Percentiles rank a stretch among this genome's conserved stretches.
phyloP scores from a whole-genome alignment of 2,329 filamentous ascomycete species.

The Trichophyton simii region DNA sequence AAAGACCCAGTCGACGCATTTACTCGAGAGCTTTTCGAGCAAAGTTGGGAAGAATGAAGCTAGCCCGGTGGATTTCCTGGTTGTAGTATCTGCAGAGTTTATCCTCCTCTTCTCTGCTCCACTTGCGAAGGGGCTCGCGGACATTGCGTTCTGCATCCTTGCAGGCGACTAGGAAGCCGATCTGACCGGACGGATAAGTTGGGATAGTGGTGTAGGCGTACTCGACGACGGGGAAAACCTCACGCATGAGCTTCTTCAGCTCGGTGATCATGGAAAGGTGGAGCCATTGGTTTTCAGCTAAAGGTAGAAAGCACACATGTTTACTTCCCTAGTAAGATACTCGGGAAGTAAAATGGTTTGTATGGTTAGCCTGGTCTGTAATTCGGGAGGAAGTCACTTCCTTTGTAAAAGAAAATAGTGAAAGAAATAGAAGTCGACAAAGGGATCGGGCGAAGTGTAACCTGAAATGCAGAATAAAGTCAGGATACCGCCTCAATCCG shows the following conservation, averaged over 20 bases:
- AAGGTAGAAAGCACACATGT: conserved; percentile 6
- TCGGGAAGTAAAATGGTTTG: conserved; percentile 1
- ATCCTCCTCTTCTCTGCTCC: conserved; percentile 78
- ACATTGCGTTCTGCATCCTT: conserved; percentile 81
- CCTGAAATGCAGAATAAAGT: conserved; percentile 4
- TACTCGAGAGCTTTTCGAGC: conserved; percentile 53
- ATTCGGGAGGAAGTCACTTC: conserved; percentile 5
- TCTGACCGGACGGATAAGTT: conserved; percentile 97
- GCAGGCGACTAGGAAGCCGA: conserved; percentile 99
- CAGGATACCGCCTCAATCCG: conserved; percentile 8
- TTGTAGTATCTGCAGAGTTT: conserved; percentile 95
- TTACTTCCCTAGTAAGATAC: neutral
- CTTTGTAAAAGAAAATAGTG: conserved; percentile 9
- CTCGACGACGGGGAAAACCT: conserved; percentile 94
- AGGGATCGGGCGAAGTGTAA: conserved; percentile 5
- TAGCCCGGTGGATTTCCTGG: conserved; percentile 86
- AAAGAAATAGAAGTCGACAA: conserved; percentile 20
- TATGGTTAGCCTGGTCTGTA: conserved; percentile 16
- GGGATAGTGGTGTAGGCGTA: conserved; percentile 98
- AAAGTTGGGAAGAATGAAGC: conserved; percentile 88
- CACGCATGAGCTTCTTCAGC: conserved; percentile 92
- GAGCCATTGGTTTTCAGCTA: conserved; percentile 99
- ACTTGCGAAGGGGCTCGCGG: conserved; percentile 69
- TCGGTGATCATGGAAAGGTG: conserved; percentile 86
- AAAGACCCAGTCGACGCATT: neutral